Conservation (phyloP, 2,329 filamentous ascomycete species). For the Hypoxylon sp. region DNA sequence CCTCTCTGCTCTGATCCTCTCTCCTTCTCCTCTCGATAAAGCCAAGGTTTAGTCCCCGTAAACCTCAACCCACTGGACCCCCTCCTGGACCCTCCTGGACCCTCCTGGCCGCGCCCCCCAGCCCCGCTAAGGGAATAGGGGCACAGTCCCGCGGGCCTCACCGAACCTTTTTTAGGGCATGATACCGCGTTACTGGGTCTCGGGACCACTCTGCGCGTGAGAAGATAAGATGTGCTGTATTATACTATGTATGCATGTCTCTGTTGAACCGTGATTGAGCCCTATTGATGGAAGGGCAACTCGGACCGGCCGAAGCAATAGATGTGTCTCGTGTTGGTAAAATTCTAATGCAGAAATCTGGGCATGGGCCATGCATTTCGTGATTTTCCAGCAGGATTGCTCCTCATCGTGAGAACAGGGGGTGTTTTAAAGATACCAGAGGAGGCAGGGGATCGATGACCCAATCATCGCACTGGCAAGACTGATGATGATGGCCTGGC, state of each 20-base stretch:
- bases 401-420: constrained; percentile 7
- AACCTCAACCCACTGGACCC: constrained; percentile 7
- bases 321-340: constrained; percentile 8
- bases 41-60: not conserved
- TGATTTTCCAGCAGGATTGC: constrained; percentile 6
- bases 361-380: not conserved
- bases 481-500: not conserved
- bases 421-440: not conserved
- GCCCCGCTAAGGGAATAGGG: too few species aligned
- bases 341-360: not conserved
- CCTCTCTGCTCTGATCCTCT: constrained; percentile 20
- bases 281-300: not conserved
- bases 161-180: constrained; percentile 35
- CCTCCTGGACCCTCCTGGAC: too few species aligned
- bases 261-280: not conserved
- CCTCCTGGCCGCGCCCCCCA: not conserved
- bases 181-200: constrained; percentile 35
- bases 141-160: constrained; percentile 29
- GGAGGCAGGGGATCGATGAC: not conserved
- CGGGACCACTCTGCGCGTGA: not conserved
- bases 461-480: constrained; percentile 9
- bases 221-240: too few species aligned
- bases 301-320: constrained; percentile 32
- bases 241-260: constrained; percentile 4
- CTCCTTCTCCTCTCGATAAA: constrained; percentile 10